These are phyloP conservation scores for Trametes versicolor DNA, from an alignment of 1,284 basidiomycete species.

Conservation along the genomic window DNA sequence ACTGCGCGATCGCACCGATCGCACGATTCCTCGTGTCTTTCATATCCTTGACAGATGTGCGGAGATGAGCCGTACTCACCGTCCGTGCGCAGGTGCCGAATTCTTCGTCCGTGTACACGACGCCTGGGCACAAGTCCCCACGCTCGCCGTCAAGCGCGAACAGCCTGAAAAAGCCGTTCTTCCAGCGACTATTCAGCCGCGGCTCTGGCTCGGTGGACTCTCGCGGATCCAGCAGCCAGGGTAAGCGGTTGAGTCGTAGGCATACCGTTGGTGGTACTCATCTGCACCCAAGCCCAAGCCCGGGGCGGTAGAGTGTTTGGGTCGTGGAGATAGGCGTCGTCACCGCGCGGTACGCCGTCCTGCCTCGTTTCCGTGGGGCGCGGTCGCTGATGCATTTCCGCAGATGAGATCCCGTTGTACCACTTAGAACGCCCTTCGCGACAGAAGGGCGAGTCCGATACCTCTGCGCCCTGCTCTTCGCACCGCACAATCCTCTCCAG, in stretches of 20 bases:
- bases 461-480: conserved; percentile 1
- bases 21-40: conserved; percentile 18
- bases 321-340: conserved; percentile 12
- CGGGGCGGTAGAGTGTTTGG: conserved; percentile 16
- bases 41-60: conserved; percentile 7
- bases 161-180: conserved; percentile 42
- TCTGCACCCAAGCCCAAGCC: conserved; percentile 31
- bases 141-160: conserved; percentile 26
- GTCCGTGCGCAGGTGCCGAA: conserved; percentile 41
- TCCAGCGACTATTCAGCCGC: conserved; percentile 45
- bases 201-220: conserved; percentile 43
- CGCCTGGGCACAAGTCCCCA: conserved; percentile 18
- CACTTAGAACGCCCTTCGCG: conserved; percentile 4
- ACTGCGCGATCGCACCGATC: conserved; percentile 20
- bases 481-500: background rate
- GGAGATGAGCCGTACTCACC: conserved; percentile 22
- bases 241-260: conserved; percentile 42
- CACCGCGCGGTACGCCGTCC: conserved; percentile 1
- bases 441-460: background rate
- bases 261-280: conserved; percentile 42
- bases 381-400: background rate
- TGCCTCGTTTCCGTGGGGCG: conserved; percentile 6
- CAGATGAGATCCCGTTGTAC: background rate
- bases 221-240: conserved; percentile 38
- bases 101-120: conserved; percentile 37